Evolutionary conservation across 768 basidiomycete species (phyloP).

Genomic region (Lyophyllum decastes): DNA sequence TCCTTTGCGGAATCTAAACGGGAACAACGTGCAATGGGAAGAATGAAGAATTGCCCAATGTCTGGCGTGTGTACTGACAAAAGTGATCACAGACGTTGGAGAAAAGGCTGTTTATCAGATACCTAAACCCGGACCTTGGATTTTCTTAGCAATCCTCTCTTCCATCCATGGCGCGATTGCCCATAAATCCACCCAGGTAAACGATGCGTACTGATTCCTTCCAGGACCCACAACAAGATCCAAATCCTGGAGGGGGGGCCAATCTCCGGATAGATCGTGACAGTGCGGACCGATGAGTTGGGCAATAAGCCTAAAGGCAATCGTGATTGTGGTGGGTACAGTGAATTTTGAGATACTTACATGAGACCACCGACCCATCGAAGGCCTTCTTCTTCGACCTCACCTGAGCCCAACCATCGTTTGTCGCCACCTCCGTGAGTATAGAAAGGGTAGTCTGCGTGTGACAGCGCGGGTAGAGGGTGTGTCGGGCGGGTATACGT

Average conservation of each 20-base stretch:
- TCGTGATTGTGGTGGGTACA: not conserved
- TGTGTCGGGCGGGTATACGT: constrained; percentile 47
- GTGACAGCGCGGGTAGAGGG: constrained; percentile 57
- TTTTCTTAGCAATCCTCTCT: constrained; percentile 59
- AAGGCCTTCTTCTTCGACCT: constrained; percentile 56
- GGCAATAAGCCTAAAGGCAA: constrained; percentile 52
- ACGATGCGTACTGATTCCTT: constrained; percentile 66
- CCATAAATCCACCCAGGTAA: constrained; percentile 68
- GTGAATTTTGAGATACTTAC: constrained; percentile 23
- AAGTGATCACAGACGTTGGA: not conserved
- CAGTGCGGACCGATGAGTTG: constrained; percentile 54
- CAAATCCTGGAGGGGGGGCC: constrained; percentile 43
- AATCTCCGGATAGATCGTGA: constrained; percentile 33
- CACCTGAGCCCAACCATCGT: constrained; percentile 57
- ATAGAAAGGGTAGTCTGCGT: constrained; percentile 70
- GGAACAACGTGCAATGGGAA: not conserved
- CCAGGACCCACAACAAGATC: constrained; percentile 49
- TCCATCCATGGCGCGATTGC: constrained; percentile 82
- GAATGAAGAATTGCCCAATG: not conserved
- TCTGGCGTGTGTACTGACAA: not conserved
- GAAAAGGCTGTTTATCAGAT: constrained; percentile 29
- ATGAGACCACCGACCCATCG: constrained; percentile 77
- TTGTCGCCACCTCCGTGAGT: constrained; percentile 71
- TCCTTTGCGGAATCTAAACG: constrained; percentile 2
- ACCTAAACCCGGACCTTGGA: constrained; percentile 75